A percentile compares a stretch with the other conserved stretches of the same genome.
phyloP scores from a whole-genome alignment of 441 rosid genomes.

The Geranium incanum region DNA sequence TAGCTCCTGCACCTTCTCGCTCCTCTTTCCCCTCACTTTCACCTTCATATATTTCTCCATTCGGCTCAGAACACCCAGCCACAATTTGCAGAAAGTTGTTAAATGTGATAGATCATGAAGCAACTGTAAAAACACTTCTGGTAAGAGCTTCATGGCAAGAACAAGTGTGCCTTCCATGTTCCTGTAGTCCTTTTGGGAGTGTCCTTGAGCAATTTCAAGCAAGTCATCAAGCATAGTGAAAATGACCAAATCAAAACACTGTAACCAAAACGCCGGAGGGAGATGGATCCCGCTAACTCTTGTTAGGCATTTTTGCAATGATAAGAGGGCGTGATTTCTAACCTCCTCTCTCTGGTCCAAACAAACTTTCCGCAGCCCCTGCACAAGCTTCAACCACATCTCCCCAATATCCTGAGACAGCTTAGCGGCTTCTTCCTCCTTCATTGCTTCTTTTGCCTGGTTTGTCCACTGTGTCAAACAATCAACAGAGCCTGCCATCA shows the following conservation, averaged over 20 bases:
- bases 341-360: conserved; percentile 93
- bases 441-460: conserved; percentile 55
- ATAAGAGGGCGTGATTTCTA: conserved; percentile 75
- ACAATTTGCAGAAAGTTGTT: conserved; percentile 74
- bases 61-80: conserved; percentile 78
- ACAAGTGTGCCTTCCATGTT: conserved; percentile 85
- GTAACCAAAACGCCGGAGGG: conserved; percentile 60
- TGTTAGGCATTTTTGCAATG: conserved; percentile 71
- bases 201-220: conserved; percentile 37
- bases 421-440: conserved; percentile 55
- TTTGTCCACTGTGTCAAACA: conserved; percentile 61
- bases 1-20: conserved; percentile 66
- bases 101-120: conserved; percentile 55
- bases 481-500: conserved; percentile 76
- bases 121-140: conserved; percentile 61
- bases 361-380: conserved; percentile 81
- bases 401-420: conserved; percentile 72
- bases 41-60: conserved; percentile 83
- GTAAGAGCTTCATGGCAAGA: conserved; percentile 60
- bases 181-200: conserved; percentile 66
- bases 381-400: conserved; percentile 92
- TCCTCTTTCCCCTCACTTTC: conserved; percentile 67
- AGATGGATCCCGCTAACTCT: conserved; percentile 55
- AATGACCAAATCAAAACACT: conserved; percentile 73
- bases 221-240: conserved; percentile 83